These are phyloP conservation scores for Boletus smithii DNA, from an alignment of 1,284 basidiomycete genomes.

Conservation along the genomic window DNA sequence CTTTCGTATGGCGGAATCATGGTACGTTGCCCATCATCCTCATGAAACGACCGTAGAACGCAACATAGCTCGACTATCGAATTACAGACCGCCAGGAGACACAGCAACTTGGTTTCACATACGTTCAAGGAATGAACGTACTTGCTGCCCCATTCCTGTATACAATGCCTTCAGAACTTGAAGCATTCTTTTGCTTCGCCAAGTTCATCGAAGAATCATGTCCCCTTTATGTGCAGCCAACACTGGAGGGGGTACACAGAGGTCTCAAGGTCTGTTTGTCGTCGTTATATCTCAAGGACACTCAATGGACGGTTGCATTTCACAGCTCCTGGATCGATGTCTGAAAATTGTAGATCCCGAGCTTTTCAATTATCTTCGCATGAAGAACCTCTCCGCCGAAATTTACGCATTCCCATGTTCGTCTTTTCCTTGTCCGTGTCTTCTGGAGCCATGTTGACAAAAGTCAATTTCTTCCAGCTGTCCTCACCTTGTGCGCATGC, in stretches of 20 bases:
- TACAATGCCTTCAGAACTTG: constrained; percentile 91
- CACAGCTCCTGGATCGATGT: constrained; percentile 86
- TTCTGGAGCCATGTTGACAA: constrained; percentile 4
- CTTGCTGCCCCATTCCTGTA: constrained; percentile 96
- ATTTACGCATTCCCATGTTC: constrained; percentile 95
- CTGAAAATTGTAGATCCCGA: constrained; percentile 88
- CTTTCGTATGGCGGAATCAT: constrained; percentile 93
- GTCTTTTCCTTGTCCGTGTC: constrained; percentile 30
- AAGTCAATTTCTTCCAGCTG: constrained; percentile 50
- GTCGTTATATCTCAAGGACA: not conserved
- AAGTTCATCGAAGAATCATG: constrained; percentile 93
- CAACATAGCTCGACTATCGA: not conserved
- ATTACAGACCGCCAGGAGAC: constrained; percentile 64
- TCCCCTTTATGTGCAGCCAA: constrained; percentile 94
- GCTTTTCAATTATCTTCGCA: constrained; percentile 76
- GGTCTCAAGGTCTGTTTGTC: constrained; percentile 74
- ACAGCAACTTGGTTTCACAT: constrained; percentile 80
- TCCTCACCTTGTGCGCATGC: constrained; percentile 93
- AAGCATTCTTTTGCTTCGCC: constrained; percentile 94
- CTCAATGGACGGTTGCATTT: not conserved
- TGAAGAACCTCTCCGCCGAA: constrained; percentile 95
- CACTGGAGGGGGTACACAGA: constrained; percentile 89
- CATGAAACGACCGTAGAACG: not conserved
- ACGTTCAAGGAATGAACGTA: constrained; percentile 99
- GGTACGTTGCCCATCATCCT: constrained; percentile 43